Percentiles rank a stretch among this genome's conserved stretches.
Conservation (phyloP, 2,329 filamentous ascomycete species). For the Monosporascus sp. region DNA sequence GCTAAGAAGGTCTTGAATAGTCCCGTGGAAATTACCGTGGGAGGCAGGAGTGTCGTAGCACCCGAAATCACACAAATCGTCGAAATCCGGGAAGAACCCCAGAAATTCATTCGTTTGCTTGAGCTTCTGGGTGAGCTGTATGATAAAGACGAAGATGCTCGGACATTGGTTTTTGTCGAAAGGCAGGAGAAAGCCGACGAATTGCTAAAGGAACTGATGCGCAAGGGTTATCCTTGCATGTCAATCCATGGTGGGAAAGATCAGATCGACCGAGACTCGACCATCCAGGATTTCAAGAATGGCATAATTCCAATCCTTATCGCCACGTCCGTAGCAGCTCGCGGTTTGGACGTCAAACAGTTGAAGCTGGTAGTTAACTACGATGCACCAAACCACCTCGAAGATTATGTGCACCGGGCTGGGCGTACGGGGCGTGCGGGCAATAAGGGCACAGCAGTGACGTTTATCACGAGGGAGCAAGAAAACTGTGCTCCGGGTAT, state of each 20-base stretch:
- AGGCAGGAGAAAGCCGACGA: conserved; percentile 86
- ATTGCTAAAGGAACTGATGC: conserved; percentile 69
- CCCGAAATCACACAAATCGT: conserved; percentile 92
- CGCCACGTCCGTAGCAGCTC: conserved; percentile 90
- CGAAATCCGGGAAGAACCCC: conserved; percentile 74
- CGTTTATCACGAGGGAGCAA: conserved; percentile 86
- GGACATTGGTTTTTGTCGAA: conserved; percentile 86
- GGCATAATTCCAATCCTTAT: conserved; percentile 86
- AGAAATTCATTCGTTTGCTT: conserved; percentile 78
- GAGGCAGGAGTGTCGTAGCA: conserved; percentile 79
- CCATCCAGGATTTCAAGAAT: conserved; percentile 88
- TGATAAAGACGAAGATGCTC: conserved; percentile 79
- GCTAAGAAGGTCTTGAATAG: conserved; percentile 82
- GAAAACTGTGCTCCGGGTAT: conserved; percentile 87
- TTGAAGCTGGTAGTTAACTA: conserved; percentile 95
- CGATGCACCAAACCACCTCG: conserved; percentile 86
- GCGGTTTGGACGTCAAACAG: conserved; percentile 92
- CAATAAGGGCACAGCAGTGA: conserved; percentile 90
- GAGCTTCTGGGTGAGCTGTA: conserved; percentile 85
- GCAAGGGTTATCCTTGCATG: conserved; percentile 84
- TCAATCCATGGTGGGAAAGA: conserved; percentile 93
- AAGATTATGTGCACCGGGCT: conserved; percentile 93
- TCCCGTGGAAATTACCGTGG: conserved; percentile 87
- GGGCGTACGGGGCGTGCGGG: conserved; percentile 92
- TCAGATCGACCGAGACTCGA: conserved; percentile 87